Base-by-base conservation (phyloP, 768 basidiomycete species). In the Boletus sensibilis region DNA sequence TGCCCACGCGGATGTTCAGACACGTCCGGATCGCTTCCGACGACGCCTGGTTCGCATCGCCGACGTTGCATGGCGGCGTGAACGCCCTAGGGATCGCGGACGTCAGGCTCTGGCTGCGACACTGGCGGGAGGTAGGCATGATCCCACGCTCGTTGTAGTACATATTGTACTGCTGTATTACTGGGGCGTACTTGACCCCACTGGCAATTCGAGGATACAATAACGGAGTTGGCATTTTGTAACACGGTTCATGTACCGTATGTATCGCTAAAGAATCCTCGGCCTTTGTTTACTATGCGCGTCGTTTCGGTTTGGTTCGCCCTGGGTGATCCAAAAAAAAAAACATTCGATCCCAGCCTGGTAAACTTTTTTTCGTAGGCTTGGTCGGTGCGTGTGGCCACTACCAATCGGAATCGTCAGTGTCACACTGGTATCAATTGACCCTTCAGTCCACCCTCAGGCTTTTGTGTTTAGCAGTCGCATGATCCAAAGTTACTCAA, bases 61-160 rank as follows among this genome's bases (percentile, higher is more conserved):
- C 59, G 21, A 61, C 58, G 23, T 21, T 61, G 35, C 43, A 35
- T 9, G 42, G 37, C 1, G 31, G 37, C 35, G 29, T 52, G 25
- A 23, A 29, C 21, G 7, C 40, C 4, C 49, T 51, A 12, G 59
- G 52, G n/a, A 27, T 25, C 0, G 53, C 31, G 5, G 58, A 60
- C 14, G 58, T 60, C 16, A 29, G 9, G 18, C 49, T 51, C 12
- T 60, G 58, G 59, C 3, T 60, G 38, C 38, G 11, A n/a, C 45
- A 55, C 27, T 60, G 59, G 59, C 27, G 23, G 13, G 57, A 54
- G 25, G 13, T 27, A 16, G 43, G 59, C 27, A 37, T 40, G 56
- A 49, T 59, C 12, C n/a, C 56, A 25, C 11, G 12, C 23, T 6
- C 14, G 34, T 23, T 18, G 12, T 49, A 37, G 23, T 14, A n/a